Evolutionary conservation across 2,329 filamentous ascomycete genomes (phyloP).

Genomic region (Pezicula radicicola): DNA sequence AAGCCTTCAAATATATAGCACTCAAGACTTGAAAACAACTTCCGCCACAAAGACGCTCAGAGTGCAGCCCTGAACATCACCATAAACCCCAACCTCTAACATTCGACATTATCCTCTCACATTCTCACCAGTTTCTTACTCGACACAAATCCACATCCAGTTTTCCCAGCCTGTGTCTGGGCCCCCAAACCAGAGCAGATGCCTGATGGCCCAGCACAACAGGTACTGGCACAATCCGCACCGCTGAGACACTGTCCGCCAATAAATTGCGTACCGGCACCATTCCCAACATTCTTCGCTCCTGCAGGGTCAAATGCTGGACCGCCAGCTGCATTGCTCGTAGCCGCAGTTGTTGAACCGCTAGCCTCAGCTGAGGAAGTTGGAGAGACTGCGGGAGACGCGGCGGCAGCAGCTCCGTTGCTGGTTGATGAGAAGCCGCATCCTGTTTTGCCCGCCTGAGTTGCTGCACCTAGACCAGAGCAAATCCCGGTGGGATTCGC

Average conservation of each 20-base stretch:
- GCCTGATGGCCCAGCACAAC: conserved; percentile 17
- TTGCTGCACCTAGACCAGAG: conserved; percentile 26
- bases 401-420: conserved; percentile 3
- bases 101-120: background rate
- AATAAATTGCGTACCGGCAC: conserved; percentile 16
- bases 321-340: conserved; percentile 6
- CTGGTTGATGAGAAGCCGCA: conserved; percentile 24
- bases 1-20: too few relatives aligned
- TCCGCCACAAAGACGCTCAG: too few relatives aligned
- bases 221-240: conserved; percentile 16
- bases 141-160: conserved; percentile 31
- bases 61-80: too few relatives aligned
- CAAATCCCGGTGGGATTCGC: conserved; percentile 29
- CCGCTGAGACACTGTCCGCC: conserved; percentile 17
- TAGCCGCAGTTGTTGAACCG: background rate
- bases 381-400: background rate
- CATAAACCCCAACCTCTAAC: too few relatives aligned
- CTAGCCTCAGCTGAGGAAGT: background rate
- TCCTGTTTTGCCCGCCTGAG: conserved; percentile 28
- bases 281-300: conserved; percentile 19
- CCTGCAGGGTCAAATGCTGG: conserved; percentile 4
- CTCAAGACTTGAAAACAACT: too few relatives aligned
- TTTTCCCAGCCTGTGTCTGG: conserved; percentile 29
- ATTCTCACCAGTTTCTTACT: background rate
- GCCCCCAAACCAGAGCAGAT: conserved; percentile 32